Percentiles rank a stretch among this genome's conserved stretches.
phyloP scores from a whole-genome alignment of 352 stramenopile species.

The Globisporangium spinosum region DNA sequence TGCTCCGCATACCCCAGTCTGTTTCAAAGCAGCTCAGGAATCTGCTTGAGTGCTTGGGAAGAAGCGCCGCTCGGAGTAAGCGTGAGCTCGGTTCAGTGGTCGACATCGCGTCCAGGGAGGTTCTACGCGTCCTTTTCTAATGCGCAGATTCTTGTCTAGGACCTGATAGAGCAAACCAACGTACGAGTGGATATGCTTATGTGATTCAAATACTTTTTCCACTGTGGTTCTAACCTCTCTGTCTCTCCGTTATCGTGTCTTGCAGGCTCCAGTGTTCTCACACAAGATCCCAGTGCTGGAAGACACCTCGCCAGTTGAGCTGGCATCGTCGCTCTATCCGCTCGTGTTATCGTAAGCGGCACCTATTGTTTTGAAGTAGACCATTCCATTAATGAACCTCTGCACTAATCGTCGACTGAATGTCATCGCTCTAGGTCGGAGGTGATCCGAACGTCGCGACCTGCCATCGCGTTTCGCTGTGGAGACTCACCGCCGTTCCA shows the following conservation, averaged over 20 bases:
- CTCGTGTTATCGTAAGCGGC: slow-evolving; percentile 41
- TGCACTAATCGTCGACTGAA: neutral
- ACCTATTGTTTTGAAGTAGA: neutral
- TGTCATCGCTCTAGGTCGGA: slow-evolving; percentile 31
- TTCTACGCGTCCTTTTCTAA: slow-evolving; percentile 60
- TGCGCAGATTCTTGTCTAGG: slow-evolving; percentile 45
- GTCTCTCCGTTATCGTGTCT: neutral
- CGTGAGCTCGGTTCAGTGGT: slow-evolving; percentile 48
- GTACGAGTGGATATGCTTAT: slow-evolving; percentile 17
- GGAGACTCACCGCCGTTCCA: slow-evolving; percentile 23
- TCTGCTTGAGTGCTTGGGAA: slow-evolving; percentile 48
- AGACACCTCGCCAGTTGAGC: slow-evolving; percentile 20
- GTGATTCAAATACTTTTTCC: neutral
- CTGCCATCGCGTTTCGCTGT: slow-evolving; percentile 32
- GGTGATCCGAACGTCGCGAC: slow-evolving; percentile 46
- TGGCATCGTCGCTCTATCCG: slow-evolving; percentile 34
- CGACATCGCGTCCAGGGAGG: slow-evolving; percentile 38
- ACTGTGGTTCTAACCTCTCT: neutral
- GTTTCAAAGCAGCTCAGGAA: slow-evolving; percentile 33
- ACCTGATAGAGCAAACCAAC: slow-evolving; percentile 41
- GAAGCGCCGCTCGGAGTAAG: slow-evolving; percentile 42
- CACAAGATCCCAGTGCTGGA: slow-evolving; percentile 26
- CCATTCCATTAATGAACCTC: neutral
- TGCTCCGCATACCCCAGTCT: slow-evolving; percentile 32
- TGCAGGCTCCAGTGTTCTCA: slow-evolving; percentile 29